Base-by-base conservation (phyloP, 1,139 yeast genomes). In the Pichia cactophila region DNA sequence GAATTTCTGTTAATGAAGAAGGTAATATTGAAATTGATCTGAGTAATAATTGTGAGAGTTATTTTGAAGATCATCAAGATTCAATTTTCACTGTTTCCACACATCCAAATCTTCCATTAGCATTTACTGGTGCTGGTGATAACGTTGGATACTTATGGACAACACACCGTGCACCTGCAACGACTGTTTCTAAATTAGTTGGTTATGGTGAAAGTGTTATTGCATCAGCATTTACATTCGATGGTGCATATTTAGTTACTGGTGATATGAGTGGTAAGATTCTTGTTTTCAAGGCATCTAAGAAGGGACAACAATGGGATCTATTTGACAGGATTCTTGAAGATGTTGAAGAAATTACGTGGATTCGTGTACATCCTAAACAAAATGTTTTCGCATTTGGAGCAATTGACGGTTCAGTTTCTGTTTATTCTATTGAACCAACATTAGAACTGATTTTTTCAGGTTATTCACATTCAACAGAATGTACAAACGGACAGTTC, bases 251-350 rank as follows among this genome's bases (percentile, higher is more conserved):
- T 62, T 73, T 86, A 41, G 77, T 92, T 10, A 85, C 97, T 8
- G 97, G 92, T 44, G 98, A 94, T 66, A 92, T 92, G 99, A 81
- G 81, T 47, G 98, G 98, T 49, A 80, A 80, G 57, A 73, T 92
- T 38, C 75, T 87, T 58, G 81, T 89, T 14, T 87, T 85, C 71
- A 78, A 80, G 61, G 70, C 89, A 2, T 68, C 75, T 41, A 82
- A 83, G 61, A 82, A 83, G 42, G 96, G 95, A 33, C 87, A 88
- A 64, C 77, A 79, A 55, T 90, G 97, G 97, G 76, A 72, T 57
- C 72, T 76, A 61, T 54, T 39, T 41, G 73, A 79, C 54, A 83
- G 81, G 41, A 81, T 83, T 56, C 70, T 87, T 54, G 90, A 86
- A 62, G 97, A 89, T 66, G 94, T 87, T 36, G 95, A 86, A 59